Evolutionary conservation across 257 asterid species (phyloP), one percentile per base, ranked within the genome.

Genomic region (Salvia hispanica): DNA sequence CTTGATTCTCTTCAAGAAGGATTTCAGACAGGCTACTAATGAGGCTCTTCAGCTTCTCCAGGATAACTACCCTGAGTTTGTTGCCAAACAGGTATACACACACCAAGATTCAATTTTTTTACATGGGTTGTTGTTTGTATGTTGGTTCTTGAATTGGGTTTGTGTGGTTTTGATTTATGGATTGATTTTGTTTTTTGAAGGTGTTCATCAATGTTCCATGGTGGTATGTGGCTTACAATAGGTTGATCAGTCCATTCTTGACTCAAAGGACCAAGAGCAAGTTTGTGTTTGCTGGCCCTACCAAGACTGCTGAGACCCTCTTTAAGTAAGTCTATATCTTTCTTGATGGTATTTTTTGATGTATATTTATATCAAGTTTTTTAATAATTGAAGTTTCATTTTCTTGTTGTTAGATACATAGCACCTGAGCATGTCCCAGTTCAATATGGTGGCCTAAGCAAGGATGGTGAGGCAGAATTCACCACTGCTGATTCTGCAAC

Each of bases 231-330:
- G 96, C 98, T 18, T 92, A 82, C 87, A 86, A 90, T 61, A 88
- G 88, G 66, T 81, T 93, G 97, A 86, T 93, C 66, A 88, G 86
- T 59, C 95, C 96, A 28, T 82, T 91, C 85, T 73, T 90, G 77
- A 90, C 96, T 10, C 92, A 82, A 54, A 85, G 99, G 72, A 93
- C 99, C 70, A 93, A 88, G 85, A 93, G 99, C 99, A 93, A 93
- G 87, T 93, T 93, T 80, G 97, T 84, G n/a, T 93, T 93, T 80
- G 93, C 96, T 54, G 96, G 95, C 64, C 95, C 95, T 66, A 79
- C 96, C 42, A 84, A 75, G 67, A 88, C 97, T 74, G 64, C 97
- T n/a, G 97, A 88, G 73, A 86, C 95, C 42, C 95, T 93, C 62
- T 83, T 88, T 85, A 90, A 88, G 98, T 93, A 3, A 66, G 90